Evolutionary conservation across 2,329 filamentous ascomycete genomes (phyloP).

Genomic region (Penicillium janthinellum): DNA sequence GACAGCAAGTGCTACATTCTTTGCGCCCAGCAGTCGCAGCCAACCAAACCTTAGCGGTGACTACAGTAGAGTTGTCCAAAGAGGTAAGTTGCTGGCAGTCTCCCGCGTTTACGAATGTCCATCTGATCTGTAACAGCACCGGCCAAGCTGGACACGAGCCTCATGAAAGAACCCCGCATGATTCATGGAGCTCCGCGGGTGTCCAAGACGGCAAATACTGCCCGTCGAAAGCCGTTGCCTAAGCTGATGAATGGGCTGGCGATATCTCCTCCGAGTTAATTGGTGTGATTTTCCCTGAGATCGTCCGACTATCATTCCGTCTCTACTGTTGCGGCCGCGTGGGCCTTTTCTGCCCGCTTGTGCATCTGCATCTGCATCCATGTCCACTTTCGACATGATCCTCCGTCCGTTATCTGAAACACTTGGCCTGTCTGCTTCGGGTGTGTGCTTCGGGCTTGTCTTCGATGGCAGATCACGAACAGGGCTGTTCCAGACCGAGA

Average conservation of each 20-base stretch:
- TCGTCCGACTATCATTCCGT: slow-evolving; percentile 12
- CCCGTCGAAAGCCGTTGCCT: slow-evolving; percentile 46
- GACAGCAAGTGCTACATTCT: slow-evolving; percentile 60
- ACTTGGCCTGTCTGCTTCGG: neutral
- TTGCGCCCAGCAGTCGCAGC: slow-evolving; percentile 54
- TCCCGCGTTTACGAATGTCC: neutral
- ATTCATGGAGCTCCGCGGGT: slow-evolving; percentile 82
- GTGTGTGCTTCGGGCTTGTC: slow-evolving; percentile 1
- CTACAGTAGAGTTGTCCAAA: slow-evolving; percentile 53
- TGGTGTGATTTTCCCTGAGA: slow-evolving; percentile 19
- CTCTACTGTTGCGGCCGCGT: slow-evolving; percentile 5
- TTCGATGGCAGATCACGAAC: slow-evolving; percentile 1
- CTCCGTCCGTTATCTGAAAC: slow-evolving; percentile 5
- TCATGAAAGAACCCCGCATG: slow-evolving; percentile 90
- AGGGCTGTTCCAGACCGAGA: neutral
- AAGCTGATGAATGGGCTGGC: slow-evolving; percentile 46
- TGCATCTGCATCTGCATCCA: neutral
- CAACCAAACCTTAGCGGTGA: slow-evolving; percentile 50
- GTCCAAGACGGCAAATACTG: slow-evolving; percentile 48
- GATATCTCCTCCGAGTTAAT: slow-evolving; percentile 38
- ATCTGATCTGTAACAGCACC: slow-evolving; percentile 62
- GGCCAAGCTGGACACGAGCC: slow-evolving; percentile 75
- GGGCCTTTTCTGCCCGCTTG: neutral
- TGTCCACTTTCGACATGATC: neutral
- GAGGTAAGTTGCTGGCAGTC: slow-evolving; percentile 43